Conservation (phyloP, 345 rosid genomes). For the Combretum micranthum region DNA sequence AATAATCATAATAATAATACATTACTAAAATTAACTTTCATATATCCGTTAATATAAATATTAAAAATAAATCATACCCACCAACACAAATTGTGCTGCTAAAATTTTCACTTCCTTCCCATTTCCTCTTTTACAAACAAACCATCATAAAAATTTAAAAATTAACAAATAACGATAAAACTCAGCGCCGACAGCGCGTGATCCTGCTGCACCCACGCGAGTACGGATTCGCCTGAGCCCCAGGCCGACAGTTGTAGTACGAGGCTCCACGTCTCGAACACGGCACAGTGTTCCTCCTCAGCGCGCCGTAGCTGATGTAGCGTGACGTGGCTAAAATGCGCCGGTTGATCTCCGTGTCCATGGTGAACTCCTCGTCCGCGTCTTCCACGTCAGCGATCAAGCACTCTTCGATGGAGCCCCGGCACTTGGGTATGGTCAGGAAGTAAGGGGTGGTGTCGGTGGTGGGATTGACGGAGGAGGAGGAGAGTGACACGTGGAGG, state of each 20-base stretch:
- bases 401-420: conserved; percentile 69
- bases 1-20: too few species aligned
- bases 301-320: conserved; percentile 92
- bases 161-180: neutral
- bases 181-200: conserved; percentile 65
- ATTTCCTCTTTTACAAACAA: neutral
- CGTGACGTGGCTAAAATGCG: conserved; percentile 57
- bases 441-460: conserved; percentile 23
- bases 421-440: conserved; percentile 42
- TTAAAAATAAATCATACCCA: too few species aligned
- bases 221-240: conserved; percentile 80
- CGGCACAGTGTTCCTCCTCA: conserved; percentile 68
- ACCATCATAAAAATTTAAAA: neutral
- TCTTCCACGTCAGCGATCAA: conserved; percentile 18
- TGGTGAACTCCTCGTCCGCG: conserved; percentile 37
- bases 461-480: conserved; percentile 28
- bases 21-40: too few species aligned
- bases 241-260: conserved; percentile 75
- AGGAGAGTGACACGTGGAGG: conserved; percentile 26
- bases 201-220: conserved; percentile 72
- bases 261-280: conserved; percentile 91
- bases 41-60: too few species aligned
- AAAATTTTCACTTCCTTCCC: neutral
- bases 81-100: too few species aligned
- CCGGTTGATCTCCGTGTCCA: conserved; percentile 75